Evolutionary conservation across 495 filamentous ascomycete species (phyloP), one percentile per base, ranked within the genome.

Genomic region (Xylaria venustula): DNA sequence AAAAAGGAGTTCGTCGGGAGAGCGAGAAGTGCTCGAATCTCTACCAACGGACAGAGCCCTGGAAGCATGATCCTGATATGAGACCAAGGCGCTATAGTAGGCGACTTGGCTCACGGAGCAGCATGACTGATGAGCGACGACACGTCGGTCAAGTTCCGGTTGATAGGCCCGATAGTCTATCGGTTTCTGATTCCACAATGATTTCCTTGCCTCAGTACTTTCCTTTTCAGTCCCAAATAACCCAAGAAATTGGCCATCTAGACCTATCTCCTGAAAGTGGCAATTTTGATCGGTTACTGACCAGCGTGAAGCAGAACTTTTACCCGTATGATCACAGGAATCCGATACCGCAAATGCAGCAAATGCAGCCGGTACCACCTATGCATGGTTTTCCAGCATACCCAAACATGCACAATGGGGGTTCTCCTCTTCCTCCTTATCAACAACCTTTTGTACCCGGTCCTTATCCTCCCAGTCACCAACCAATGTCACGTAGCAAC

Each of bases 401-500:
- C 60, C 74, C 75, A 22, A 66, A 70, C 34, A 76, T 82, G 42
- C 71, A 85, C 85, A 67, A 73, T 72, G 22, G 82, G 77, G 63
- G 77, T 17, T 72, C 79, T 60, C 41, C 84, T 74, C 59, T 75
- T 54, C 66, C 79, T 51, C 23, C 77, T 58, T 78, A 78, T 75
- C 78, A 81, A 65, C 73, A 79, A 60, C 49, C 81, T 67, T 88
- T 81, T 67, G 66, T 67, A 54, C 74, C 79, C 46, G 64, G 76
- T 63, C 76, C 78, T 25, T 87, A 87, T 60, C 71, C 79, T 66
- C 77, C 78, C 64, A 78, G 84, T 70, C 76, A 85, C 15, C 82
- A 85, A 20, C 77, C 87, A 9, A 90, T 96, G 85, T 93, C 92
- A 7, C 88, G 93, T 65, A 89, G 85, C 66, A 89, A 85, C 49